Evolutionary conservation across 2,329 filamentous ascomycete genomes (phyloP), one percentile per base, ranked within the genome.

Genomic region (Arthrobotrys sinensis): DNA sequence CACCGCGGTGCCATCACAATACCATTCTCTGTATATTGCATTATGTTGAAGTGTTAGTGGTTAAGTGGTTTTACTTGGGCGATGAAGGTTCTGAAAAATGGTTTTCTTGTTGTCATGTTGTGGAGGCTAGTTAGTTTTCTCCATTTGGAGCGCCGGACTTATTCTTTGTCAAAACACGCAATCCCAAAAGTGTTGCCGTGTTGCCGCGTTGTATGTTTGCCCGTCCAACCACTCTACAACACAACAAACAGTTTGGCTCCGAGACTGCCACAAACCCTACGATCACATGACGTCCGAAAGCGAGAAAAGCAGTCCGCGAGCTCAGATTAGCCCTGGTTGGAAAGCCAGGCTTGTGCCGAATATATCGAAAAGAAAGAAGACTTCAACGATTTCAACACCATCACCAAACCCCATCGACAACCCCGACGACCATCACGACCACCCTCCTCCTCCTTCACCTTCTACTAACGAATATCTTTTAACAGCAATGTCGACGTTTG

Each of bases 401-500:
- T 16, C 50, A 43, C 34, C 62, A 24, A 73, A 40, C 69, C 12
- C 38, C 24, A 8, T 32, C 62, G 60, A 73, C 62, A 76, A 34
- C 14, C 7, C 34, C 40, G 40, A 45, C 50, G 24, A 34, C 21
- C 21, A 16, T 21, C 24, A 76, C 64, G 55, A 45, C 64, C 38
- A 4, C 3, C 24, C 66, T 50, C 19, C 60, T 36, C 45, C 14
- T 46, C 16, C 45, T 40, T 32, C 10, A 14, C 32, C 60, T 24
- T 38, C 5, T 45, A 63, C 73, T 77, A 71, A 66, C 73, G 60
- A 60, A 50, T 43, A 52, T 36, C 11, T 24, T 60, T 53, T n/a
- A 38, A 12, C 34, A 77, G 62, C 72, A 57, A 77, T 77, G 73
- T 77, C 73, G 73, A 66, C 73, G 36, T 77, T 77, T 77, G 73